phyloP scores from a whole-genome alignment of 2,329 filamentous ascomycete genomes.

The Polytolypa hystricis region DNA sequence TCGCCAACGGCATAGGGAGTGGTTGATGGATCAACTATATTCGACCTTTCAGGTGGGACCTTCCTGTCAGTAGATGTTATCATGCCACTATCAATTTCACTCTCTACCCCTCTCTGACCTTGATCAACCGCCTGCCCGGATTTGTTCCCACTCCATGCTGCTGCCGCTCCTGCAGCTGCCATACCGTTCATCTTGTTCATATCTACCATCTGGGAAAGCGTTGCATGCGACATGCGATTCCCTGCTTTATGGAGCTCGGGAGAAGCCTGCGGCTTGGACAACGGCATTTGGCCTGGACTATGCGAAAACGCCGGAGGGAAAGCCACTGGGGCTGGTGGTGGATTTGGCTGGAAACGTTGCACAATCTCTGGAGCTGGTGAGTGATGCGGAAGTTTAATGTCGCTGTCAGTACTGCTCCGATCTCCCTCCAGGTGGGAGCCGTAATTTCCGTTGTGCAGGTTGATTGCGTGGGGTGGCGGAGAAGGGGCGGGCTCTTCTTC shows the following conservation, averaged over 20 bases:
- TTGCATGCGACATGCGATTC: constrained; percentile 71
- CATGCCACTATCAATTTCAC: constrained; percentile 21
- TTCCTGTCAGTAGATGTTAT: constrained; percentile 22
- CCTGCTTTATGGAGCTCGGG: constrained; percentile 70
- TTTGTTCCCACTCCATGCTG: constrained; percentile 28
- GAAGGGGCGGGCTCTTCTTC: constrained; percentile 22
- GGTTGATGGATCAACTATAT: neutral
- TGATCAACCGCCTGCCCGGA: constrained; percentile 22
- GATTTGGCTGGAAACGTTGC: constrained; percentile 35
- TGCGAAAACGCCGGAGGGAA: constrained; percentile 72
- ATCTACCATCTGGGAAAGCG: constrained; percentile 67
- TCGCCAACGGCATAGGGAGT: neutral
- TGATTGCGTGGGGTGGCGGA: constrained; percentile 27
- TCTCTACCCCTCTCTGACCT: constrained; percentile 31
- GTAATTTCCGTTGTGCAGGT: constrained; percentile 15
- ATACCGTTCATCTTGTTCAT: constrained; percentile 45
- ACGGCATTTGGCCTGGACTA: constrained; percentile 57
- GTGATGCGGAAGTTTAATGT: constrained; percentile 16
- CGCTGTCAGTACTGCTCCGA: constrained; percentile 32
- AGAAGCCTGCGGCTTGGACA: constrained; percentile 59
- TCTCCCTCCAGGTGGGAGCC: constrained; percentile 20
- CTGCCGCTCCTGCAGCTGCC: constrained; percentile 27
- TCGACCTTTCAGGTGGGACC: constrained; percentile 10
- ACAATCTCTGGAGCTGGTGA: constrained; percentile 18
- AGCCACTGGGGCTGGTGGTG: constrained; percentile 64